Conservation (phyloP, 2,329 filamentous ascomycete species). For the Thermothelomyces thermophilus region DNA sequence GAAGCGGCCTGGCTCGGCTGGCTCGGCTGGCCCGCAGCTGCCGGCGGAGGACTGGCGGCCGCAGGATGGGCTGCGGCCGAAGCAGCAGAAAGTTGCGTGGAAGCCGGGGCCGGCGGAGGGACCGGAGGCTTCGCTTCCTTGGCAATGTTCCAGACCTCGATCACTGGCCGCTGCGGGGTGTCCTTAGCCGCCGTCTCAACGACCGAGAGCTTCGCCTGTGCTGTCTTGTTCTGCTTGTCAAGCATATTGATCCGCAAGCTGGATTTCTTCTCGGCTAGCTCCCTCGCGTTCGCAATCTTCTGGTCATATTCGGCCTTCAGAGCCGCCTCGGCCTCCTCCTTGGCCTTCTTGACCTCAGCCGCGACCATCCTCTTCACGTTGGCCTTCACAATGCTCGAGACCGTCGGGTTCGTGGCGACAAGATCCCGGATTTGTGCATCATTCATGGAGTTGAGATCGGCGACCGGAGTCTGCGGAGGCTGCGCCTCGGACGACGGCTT, state of each 20-base stretch:
- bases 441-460: constrained; percentile 43
- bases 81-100: constrained; percentile 2
- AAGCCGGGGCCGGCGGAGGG: constrained; percentile 11
- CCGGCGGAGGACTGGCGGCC: background rate
- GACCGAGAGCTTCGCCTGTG: constrained; percentile 66
- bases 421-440: constrained; percentile 53
- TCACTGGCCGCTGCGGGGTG: constrained; percentile 75
- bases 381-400: constrained; percentile 51
- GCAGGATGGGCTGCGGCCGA: background rate
- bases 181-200: constrained; percentile 78
- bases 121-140: constrained; percentile 51
- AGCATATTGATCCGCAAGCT: constrained; percentile 71
- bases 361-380: constrained; percentile 68
- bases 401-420: constrained; percentile 48
- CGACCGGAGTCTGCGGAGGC: constrained; percentile 32
- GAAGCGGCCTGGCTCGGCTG: constrained; percentile 7
- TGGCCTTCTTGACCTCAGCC: constrained; percentile 54
- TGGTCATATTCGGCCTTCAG: constrained; percentile 45
- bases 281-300: constrained; percentile 47
- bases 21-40: background rate
- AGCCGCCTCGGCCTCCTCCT: constrained; percentile 45
- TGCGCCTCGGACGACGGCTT: constrained; percentile 22
- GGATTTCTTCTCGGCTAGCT: constrained; percentile 68
- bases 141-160: constrained; percentile 78
- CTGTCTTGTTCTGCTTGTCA: constrained; percentile 59